Percentiles rank a stretch among this genome's conserved stretches.
phyloP scores from a whole-genome alignment of 73 alveolate species.

The Symbiodinium natans region DNA sequence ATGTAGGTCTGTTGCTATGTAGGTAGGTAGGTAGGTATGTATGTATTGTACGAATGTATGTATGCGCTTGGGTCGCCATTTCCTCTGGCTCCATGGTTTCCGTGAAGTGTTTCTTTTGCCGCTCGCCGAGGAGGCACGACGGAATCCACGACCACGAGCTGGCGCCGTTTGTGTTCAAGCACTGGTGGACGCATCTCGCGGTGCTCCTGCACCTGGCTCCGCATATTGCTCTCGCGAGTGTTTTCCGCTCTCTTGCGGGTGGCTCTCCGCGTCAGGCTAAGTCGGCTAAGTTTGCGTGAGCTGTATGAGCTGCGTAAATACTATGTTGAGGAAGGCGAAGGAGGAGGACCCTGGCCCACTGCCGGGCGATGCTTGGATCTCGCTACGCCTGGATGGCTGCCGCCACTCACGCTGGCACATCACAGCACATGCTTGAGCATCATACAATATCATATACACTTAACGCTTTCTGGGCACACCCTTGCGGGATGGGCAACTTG shows the following conservation, averaged over 20 bases:
- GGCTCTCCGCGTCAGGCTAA: too few relatives aligned
- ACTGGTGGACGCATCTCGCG: conserved; percentile 61
- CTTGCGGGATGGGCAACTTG: background rate
- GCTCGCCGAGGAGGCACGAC: conserved; percentile 45
- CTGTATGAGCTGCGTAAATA: too few relatives aligned
- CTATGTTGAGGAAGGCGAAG: conserved; percentile 56
- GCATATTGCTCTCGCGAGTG: background rate
- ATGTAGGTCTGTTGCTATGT: too few relatives aligned
- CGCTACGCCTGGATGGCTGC: conserved; percentile 84
- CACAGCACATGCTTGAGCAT: too few relatives aligned
- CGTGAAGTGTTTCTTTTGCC: too few relatives aligned
- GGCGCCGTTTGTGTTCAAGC: conserved; percentile 40
- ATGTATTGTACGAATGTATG: too few relatives aligned
- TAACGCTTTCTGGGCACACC: background rate
- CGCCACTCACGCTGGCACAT: background rate
- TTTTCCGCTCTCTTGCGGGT: background rate
- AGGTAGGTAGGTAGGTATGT: too few relatives aligned
- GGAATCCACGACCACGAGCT: conserved; percentile 72
- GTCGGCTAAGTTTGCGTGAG: too few relatives aligned
- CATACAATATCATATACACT: too few relatives aligned
- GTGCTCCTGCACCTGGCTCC: background rate
- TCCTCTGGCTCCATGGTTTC: too few relatives aligned
- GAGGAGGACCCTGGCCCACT: conserved; percentile 21
- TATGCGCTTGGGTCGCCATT: too few relatives aligned
- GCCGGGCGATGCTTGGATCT: conserved; percentile 70